Conservation (phyloP, 139 green algal genomes). For the Picochlorum sp. region DNA sequence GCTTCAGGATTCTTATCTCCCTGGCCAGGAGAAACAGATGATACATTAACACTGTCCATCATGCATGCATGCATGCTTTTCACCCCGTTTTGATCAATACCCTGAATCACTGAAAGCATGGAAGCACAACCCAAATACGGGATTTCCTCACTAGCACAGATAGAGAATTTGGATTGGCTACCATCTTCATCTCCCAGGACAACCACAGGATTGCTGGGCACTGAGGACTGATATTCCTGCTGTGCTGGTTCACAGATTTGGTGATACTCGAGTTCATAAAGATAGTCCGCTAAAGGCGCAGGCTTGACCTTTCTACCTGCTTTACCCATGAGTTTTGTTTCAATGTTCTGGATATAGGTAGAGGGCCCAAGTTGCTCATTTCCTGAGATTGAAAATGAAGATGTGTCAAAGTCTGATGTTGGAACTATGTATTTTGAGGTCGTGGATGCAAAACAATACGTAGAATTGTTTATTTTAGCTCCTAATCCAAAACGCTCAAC, state of each 20-base stretch:
- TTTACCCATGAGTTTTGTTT: constrained; percentile 12
- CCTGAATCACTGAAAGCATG: too few relatives aligned
- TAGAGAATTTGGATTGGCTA: too few relatives aligned
- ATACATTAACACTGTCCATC: neutral
- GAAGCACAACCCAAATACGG: too few relatives aligned
- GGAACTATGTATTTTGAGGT: constrained; percentile 11
- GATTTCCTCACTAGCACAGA: too few relatives aligned
- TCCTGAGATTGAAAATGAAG: constrained; percentile 20
- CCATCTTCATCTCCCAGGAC: too few relatives aligned
- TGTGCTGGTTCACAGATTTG: constrained; percentile 7
- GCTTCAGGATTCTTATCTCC: constrained; percentile 3
- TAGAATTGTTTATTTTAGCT: neutral
- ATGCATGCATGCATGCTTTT: neutral
- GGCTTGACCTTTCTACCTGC: neutral
- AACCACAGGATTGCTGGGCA: neutral
- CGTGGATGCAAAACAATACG: constrained; percentile 16
- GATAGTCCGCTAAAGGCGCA: constrained; percentile 14
- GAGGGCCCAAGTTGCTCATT: constrained; percentile 1
- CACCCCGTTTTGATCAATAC: too few relatives aligned
- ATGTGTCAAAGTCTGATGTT: neutral
- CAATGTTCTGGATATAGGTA: constrained; percentile 17
- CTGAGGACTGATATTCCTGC: neutral
- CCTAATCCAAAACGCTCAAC: constrained; percentile 13
- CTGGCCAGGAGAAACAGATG: neutral
- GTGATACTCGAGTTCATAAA: constrained; percentile 24